These are phyloP conservation scores for Trametes coccinea DNA, from an alignment of 768 basidiomycete genomes.

Conservation along the genomic window DNA sequence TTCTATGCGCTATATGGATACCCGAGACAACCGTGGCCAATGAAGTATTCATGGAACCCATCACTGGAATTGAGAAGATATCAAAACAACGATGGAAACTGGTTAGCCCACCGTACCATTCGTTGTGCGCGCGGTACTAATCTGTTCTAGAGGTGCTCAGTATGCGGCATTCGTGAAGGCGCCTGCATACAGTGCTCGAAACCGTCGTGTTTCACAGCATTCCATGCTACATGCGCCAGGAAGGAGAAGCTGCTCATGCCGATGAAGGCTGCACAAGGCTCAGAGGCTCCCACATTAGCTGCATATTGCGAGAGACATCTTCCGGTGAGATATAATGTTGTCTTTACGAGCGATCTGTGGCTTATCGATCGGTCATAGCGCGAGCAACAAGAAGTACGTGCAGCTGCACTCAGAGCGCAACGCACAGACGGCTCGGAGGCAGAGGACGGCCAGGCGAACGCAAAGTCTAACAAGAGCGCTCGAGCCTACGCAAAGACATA, in stretches of 20 bases:
- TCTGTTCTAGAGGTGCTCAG: constrained; percentile 52
- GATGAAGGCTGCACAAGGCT: constrained; percentile 80
- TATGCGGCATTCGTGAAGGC: constrained; percentile 63
- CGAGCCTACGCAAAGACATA: constrained; percentile 91
- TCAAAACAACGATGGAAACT: constrained; percentile 93
- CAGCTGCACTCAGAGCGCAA: constrained; percentile 54
- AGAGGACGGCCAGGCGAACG: constrained; percentile 8
- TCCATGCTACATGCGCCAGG: constrained; percentile 92
- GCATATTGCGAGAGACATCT: constrained; percentile 92
- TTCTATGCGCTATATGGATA: constrained; percentile 96
- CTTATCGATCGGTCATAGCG: constrained; percentile 41
- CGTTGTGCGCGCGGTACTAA: background rate
- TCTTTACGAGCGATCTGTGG: background rate
- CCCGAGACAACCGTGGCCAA: constrained; percentile 93
- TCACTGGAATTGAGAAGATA: constrained; percentile 85
- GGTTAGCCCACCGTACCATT: constrained; percentile 46
- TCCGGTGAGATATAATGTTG: constrained; percentile 53
- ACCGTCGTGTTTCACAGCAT: constrained; percentile 86
- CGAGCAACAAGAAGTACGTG: constrained; percentile 67
- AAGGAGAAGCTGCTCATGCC: constrained; percentile 82
- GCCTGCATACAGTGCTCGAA: constrained; percentile 97
- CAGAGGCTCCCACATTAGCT: constrained; percentile 70
- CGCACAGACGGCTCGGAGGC: constrained; percentile 39
- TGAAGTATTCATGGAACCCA: constrained; percentile 97
- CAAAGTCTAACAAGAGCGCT: constrained; percentile 69